Evolutionary conservation across 1,284 basidiomycete species (phyloP).

Genomic region (Microbotryum violaceum): DNA sequence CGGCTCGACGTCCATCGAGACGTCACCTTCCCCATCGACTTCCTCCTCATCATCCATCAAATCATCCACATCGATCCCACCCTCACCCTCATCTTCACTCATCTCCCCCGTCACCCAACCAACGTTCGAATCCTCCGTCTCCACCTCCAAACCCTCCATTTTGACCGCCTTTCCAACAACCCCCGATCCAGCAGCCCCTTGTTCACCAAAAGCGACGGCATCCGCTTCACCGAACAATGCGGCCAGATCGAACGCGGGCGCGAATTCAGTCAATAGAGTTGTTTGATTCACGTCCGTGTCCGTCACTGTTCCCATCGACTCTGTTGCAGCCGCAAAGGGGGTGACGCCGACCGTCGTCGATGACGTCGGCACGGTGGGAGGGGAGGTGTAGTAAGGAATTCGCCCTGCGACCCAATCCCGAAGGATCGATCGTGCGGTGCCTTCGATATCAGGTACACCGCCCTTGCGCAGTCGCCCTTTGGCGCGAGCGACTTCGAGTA

Average conservation of each 20-base stretch:
- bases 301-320: constrained; percentile 51
- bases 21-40: constrained; percentile 16
- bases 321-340: constrained; percentile 36
- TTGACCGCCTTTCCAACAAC: constrained; percentile 25
- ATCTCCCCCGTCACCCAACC: constrained; percentile 19
- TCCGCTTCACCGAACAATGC: constrained; percentile 68
- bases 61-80: constrained; percentile 5
- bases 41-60: constrained; percentile 5
- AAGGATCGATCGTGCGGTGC: constrained; percentile 74
- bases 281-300: constrained; percentile 69
- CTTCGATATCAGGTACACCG: constrained; percentile 80
- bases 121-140: constrained; percentile 27
- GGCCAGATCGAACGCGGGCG: constrained; percentile 63
- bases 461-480: constrained; percentile 83
- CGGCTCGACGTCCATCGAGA: constrained; percentile 20
- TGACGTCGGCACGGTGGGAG: constrained; percentile 66
- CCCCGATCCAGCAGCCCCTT: constrained; percentile 47
- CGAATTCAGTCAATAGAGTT: constrained; percentile 57
- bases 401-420: constrained; percentile 95
- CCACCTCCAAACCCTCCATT: constrained; percentile 32
- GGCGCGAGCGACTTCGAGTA: constrained; percentile 81
- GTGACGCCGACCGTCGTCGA: constrained; percentile 45
- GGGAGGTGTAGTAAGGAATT: constrained; percentile 77
- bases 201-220: constrained; percentile 60
- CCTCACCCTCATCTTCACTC: constrained; percentile 7